phyloP scores from a whole-genome alignment of 371 early-diverging fungal genomes.

The Mortierella sp. region DNA sequence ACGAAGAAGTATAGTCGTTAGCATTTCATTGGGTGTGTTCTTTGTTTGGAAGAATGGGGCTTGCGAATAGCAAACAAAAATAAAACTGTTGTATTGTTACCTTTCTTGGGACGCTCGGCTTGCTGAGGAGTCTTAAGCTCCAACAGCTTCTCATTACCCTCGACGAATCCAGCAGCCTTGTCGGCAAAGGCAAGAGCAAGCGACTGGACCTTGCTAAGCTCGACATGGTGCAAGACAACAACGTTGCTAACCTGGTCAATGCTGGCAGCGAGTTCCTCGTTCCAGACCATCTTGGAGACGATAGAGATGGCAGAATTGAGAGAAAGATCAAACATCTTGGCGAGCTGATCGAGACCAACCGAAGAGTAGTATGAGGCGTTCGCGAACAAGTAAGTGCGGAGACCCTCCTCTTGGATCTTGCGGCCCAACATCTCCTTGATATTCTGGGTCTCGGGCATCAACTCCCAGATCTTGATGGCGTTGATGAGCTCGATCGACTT shows the following conservation, averaged over 20 bases:
- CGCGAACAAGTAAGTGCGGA: conserved; percentile 96
- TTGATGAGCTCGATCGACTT: conserved; percentile 85
- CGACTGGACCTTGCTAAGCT: conserved; percentile 88
- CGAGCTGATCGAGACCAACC: conserved; percentile 84
- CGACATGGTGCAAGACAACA: conserved; percentile 88
- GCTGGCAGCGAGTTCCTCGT: conserved; percentile 90
- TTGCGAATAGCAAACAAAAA: background rate
- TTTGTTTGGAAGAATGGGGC: background rate
- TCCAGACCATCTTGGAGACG: conserved; percentile 94
- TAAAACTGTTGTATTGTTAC: conserved; percentile 2
- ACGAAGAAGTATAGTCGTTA: background rate
- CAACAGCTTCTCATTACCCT: conserved; percentile 92
- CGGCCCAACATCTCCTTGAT: conserved; percentile 91
- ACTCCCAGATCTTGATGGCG: conserved; percentile 96
- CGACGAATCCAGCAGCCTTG: conserved; percentile 90
- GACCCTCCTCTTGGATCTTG: conserved; percentile 96
- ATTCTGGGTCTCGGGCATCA: conserved; percentile 82
- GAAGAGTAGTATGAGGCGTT: conserved; percentile 92
- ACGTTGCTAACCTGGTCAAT: conserved; percentile 86
- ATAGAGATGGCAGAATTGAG: conserved; percentile 76
- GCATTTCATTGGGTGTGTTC: background rate
- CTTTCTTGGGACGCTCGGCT: conserved; percentile 60
- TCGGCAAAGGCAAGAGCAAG: conserved; percentile 91
- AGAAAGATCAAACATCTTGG: conserved; percentile 90
- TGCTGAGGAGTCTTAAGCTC: conserved; percentile 72